These are phyloP conservation scores for Peronospora tabacina DNA, from an alignment of 352 stramenopile genomes.

Conservation along the genomic window DNA sequence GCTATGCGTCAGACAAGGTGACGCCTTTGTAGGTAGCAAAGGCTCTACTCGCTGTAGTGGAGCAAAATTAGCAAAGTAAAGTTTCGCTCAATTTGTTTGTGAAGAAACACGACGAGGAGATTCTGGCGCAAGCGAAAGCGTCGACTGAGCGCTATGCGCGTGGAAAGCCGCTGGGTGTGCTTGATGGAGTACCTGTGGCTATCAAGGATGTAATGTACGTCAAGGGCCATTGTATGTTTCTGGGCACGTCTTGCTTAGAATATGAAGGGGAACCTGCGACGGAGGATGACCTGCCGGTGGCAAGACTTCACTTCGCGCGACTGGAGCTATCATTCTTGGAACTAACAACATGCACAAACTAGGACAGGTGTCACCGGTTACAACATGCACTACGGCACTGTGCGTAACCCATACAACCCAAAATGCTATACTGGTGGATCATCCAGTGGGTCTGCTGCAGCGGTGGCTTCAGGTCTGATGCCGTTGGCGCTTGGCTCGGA, in stretches of 20 bases:
- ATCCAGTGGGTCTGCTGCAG: constrained; percentile 82
- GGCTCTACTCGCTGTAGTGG: constrained; percentile 48
- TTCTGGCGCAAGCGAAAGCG: constrained; percentile 54
- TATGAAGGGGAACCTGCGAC: constrained; percentile 32
- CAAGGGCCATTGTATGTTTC: constrained; percentile 54
- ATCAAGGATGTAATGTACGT: constrained; percentile 86
- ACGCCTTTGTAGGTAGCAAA: constrained; percentile 64
- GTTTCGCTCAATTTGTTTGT: constrained; percentile 64
- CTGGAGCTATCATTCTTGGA: constrained; percentile 83
- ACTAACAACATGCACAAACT: constrained; percentile 89
- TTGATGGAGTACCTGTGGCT: constrained; percentile 84
- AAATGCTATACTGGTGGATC: constrained; percentile 87
- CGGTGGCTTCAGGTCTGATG: constrained; percentile 82
- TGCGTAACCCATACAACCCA: constrained; percentile 82
- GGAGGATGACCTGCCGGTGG: constrained; percentile 48
- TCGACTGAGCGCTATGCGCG: constrained; percentile 66
- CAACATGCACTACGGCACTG: constrained; percentile 65
- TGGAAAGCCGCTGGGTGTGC: constrained; percentile 53
- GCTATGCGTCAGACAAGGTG: constrained; percentile 37
- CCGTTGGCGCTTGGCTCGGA: constrained; percentile 83
- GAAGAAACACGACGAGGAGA: constrained; percentile 61
- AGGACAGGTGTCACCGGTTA: constrained; percentile 66
- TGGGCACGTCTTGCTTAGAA: constrained; percentile 71
- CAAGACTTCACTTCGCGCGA: constrained; percentile 47
- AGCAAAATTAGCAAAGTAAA: constrained; percentile 41